Evolutionary conservation across 2,329 filamentous ascomycete genomes (phyloP).

Genomic region (Fusarium sp.): DNA sequence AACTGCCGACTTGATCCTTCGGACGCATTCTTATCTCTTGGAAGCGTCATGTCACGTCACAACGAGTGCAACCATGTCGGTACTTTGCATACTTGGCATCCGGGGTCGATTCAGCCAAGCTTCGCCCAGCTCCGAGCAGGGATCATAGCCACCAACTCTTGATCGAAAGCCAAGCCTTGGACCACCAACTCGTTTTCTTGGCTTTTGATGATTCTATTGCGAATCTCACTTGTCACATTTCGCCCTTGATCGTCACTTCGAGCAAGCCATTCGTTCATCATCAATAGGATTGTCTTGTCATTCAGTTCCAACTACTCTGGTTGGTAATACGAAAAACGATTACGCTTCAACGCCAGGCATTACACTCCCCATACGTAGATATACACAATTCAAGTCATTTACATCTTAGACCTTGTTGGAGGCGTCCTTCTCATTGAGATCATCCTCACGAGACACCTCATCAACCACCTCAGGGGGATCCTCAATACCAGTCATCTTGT

Average conservation of each 20-base stretch:
- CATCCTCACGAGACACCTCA: conserved; percentile 23
- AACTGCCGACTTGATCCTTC: background rate
- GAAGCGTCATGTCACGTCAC: background rate
- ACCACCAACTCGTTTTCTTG: conserved; percentile 10
- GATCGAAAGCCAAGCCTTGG: conserved; percentile 25
- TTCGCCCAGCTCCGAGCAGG: background rate
- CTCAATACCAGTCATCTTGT: conserved; percentile 42
- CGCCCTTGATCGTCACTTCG: background rate
- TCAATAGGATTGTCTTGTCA: background rate
- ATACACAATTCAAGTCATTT: background rate
- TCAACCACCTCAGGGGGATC: conserved; percentile 36
- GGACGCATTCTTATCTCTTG: background rate
- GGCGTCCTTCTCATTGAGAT: conserved; percentile 19
- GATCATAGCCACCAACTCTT: background rate
- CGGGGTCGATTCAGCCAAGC: background rate
- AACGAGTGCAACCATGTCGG: background rate
- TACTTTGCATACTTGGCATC: background rate
- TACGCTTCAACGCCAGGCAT: conserved; percentile 22
- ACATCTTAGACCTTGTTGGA: conserved; percentile 36
- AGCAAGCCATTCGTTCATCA: background rate
- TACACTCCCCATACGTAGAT: conserved; percentile 2
- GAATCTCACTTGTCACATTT: conserved; percentile 12
- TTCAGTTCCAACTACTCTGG: conserved; percentile 3
- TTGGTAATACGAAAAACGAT: background rate
- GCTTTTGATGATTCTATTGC: background rate